Conservation (phyloP, 2,329 filamentous ascomycete species). For the Nemania serpens region DNA sequence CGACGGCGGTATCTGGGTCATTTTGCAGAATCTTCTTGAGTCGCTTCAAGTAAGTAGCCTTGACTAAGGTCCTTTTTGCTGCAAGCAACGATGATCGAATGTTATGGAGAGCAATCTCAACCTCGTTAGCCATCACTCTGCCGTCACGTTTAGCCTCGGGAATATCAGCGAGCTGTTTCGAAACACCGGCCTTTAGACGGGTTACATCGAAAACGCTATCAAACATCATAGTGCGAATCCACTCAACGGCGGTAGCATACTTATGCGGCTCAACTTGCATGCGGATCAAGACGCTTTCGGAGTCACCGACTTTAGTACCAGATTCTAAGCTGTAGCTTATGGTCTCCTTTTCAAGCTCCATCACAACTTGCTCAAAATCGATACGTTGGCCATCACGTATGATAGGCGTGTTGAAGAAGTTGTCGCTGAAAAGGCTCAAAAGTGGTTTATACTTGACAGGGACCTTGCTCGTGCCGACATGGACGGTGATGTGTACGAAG, state of each 20-base stretch:
- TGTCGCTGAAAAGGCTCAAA: slow-evolving; percentile 81
- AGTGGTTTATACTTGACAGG: slow-evolving; percentile 85
- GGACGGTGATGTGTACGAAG: slow-evolving; percentile 84
- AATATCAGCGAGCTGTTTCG: slow-evolving; percentile 87
- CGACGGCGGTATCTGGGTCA: slow-evolving; percentile 76
- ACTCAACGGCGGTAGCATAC: slow-evolving; percentile 79
- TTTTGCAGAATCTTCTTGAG: slow-evolving; percentile 79
- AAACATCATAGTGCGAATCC: slow-evolving; percentile 86
- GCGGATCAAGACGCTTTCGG: slow-evolving; percentile 79
- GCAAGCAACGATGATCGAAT: slow-evolving; percentile 76
- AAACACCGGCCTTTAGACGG: slow-evolving; percentile 66
- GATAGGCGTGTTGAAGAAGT: slow-evolving; percentile 94
- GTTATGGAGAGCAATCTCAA: slow-evolving; percentile 80
- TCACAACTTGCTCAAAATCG: slow-evolving; percentile 90
- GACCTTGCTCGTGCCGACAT: slow-evolving; percentile 77
- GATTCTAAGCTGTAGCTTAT: slow-evolving; percentile 78
- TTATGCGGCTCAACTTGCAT: slow-evolving; percentile 89
- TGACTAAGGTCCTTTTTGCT: slow-evolving; percentile 81
- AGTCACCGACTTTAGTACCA: slow-evolving; percentile 71
- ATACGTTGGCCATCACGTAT: slow-evolving; percentile 74
- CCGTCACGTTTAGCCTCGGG: slow-evolving; percentile 91
- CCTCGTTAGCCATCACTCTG: slow-evolving; percentile 65
- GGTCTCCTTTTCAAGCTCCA: slow-evolving; percentile 88
- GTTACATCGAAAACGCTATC: slow-evolving; percentile 83
- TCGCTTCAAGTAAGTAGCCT: slow-evolving; percentile 83